A percentile compares a stretch with the other conserved stretches of the same genome.
phyloP scores from a whole-genome alignment of 2,329 filamentous ascomycete genomes.

The Tothia fuscella region DNA sequence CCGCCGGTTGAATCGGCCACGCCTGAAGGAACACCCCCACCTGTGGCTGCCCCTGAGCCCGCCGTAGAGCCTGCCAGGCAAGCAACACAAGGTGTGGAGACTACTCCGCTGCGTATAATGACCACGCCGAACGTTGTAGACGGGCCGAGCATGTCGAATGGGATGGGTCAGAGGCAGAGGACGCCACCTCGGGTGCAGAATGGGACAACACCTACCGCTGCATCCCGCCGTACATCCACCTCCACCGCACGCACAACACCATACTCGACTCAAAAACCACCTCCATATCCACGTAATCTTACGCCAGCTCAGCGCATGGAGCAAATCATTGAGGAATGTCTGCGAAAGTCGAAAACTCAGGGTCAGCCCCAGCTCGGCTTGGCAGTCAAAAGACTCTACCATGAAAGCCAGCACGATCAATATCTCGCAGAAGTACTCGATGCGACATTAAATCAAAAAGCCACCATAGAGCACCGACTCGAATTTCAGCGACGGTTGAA shows the following conservation, averaged over 20 bases:
- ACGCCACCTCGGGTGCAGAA: slow-evolving; percentile 27
- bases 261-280: slow-evolving; percentile 2
- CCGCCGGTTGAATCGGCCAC: slow-evolving; percentile 6
- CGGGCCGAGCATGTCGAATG: slow-evolving; percentile 27
- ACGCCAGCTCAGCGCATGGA: slow-evolving; percentile 13
- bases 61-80: background rate
- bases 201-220: slow-evolving; percentile 20
- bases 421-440: slow-evolving; percentile 29
- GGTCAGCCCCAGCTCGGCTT: slow-evolving; percentile 22
- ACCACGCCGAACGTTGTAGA: slow-evolving; percentile 8
- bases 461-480: slow-evolving; percentile 26
- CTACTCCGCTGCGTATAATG: slow-evolving; percentile 14
- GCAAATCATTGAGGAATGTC: slow-evolving; percentile 30
- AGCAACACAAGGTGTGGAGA: slow-evolving; percentile 21
- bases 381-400: slow-evolving; percentile 32
- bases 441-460: slow-evolving; percentile 29
- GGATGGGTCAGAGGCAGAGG: too few species aligned
- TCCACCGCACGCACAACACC: background rate
- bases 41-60: background rate
- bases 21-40: slow-evolving; percentile 2
- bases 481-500: slow-evolving; percentile 33
- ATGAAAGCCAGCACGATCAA: slow-evolving; percentile 26
- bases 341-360: slow-evolving; percentile 19
- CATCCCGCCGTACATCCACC: slow-evolving; percentile 10
- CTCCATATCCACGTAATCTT: slow-evolving; percentile 9